Evolutionary conservation across 2,329 filamentous ascomycete species (phyloP), one percentile per base, ranked within the genome.

Genomic region (Dothiorella sarmentorum): DNA sequence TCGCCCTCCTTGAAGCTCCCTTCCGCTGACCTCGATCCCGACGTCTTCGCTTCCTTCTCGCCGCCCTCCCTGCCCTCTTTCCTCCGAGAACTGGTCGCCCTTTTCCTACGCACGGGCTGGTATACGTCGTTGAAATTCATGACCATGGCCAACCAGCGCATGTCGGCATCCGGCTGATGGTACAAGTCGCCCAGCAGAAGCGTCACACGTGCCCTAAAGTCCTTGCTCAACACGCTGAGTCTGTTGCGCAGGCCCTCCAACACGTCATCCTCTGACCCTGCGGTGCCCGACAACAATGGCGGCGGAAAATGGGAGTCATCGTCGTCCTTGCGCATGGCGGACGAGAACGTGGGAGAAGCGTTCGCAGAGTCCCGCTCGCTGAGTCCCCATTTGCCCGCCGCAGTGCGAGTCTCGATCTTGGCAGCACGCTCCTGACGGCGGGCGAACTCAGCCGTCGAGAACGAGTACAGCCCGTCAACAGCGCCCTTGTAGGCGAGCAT

Each of bases 61-160:
- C 61, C 47, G 29, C 73, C 37, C 71, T 73, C 17, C 67, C 70
- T n/a, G 65, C 65, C 60, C 20, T 63, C 64, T 40, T 69, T 67
- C 35, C 71, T 68, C 18, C 47, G 42, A 42, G 18, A 58, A 55
- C 49, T 59, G 24, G 59, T 72, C 78, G 62, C 67, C 60, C 81
- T 76, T 75, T 86, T 85, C 71, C 86, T 83, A 67, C 86, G 81
- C 43, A 86, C 83, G 13, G 90, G 89, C 73, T 90, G 84, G 73
- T 97, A 97, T 24, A 96, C 89, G 71, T 97, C 93, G 74, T 99
- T 99, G 75, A 97, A 99, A 75, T 97, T 99, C 91, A 99, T 97
- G 38, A 94, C 90, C 45, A 97, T 91, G 37, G 91, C 94, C 64
- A 99, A 76, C 79, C 97, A 97, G 57, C 93, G 83, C 86, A 99